phyloP scores from a whole-genome alignment of 805 yeast species.

The Zygosaccharomyces pseudorouxii region DNA sequence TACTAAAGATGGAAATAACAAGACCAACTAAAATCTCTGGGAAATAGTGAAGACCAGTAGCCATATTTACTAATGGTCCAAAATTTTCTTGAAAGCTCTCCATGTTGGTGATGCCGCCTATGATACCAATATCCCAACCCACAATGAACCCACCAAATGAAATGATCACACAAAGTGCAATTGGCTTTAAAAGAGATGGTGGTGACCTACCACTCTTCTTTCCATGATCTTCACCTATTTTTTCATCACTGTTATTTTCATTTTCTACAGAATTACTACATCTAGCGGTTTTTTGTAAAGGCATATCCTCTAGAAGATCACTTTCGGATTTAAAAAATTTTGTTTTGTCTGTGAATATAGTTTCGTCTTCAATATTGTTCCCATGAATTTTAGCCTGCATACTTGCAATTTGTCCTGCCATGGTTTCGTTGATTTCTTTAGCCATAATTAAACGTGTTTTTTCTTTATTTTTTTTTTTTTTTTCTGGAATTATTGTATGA shows the following conservation, averaged over 20 bases:
- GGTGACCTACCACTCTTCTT: background rate
- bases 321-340: slow-evolving; percentile 4
- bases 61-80: slow-evolving; percentile 38
- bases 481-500: background rate
- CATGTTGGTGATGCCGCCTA: slow-evolving; percentile 67
- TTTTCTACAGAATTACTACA: background rate
- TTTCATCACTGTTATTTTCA: background rate
- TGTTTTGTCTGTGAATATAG: background rate
- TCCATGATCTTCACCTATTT: background rate
- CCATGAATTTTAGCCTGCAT: background rate
- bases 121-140: slow-evolving; percentile 75
- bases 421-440: background rate
- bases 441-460: background rate
- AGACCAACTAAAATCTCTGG: slow-evolving; percentile 46
- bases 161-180: slow-evolving; percentile 47
- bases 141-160: slow-evolving; percentile 70
- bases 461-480: too few relatives aligned
- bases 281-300: background rate
- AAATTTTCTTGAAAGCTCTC: slow-evolving; percentile 48
- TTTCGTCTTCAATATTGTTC: background rate
- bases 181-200: slow-evolving; percentile 6
- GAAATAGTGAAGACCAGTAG: slow-evolving; percentile 32
- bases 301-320: background rate
- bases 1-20: slow-evolving; percentile 52
- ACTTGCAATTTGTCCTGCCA: slow-evolving; percentile 1